Base-by-base conservation (phyloP, 306 rosid genomes). In the Dalbergia cultrata region DNA sequence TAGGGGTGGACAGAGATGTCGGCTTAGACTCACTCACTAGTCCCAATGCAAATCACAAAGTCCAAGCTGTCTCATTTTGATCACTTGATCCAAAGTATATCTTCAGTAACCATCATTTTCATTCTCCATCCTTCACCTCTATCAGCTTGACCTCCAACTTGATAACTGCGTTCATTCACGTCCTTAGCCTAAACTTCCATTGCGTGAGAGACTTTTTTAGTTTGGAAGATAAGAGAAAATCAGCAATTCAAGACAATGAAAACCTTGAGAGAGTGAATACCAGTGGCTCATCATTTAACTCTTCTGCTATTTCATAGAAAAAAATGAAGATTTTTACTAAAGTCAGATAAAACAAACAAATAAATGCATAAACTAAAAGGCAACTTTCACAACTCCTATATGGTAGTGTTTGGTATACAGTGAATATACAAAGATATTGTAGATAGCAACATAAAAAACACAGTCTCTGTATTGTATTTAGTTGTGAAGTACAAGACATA, bases 81-180 rank as follows among this genome's bases (percentile, higher is more conserved):
- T 16, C 57, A 21, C 33, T 44, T 75, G 45, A 16, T 75, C 0
- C 31, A 1, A 1, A 44, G 17, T 44, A 60, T 75, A 22, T 75
- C 47, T 26, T 13, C 16, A 59, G 26, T 14, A 14, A 22, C n/a
- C 79, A 43, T 43, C 75, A 7, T 14, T 70, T 70, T 70, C 57
- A 52, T 50, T 9, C 60, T 60, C 70, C 41, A 17, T 8, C 35
- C 35, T 7, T 45, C 33, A 62, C 45, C 21, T 19, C 37, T 8
- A 19, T 56, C 2, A 57, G 37, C 37, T 72, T 56, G 67, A 39
- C 37, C 52, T 37, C 8, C 50, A 53, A 34, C 64, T 22, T 59
- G 16, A 74, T 43, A 74, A 58, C 57, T 75, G 34, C 18, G 45
- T 44, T 21, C 14, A 13, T 57, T 59, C 50, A 75, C 45, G 49